Conservation (phyloP, 2,329 filamentous ascomycete genomes). For the Proliferodiscus dingleyae region DNA sequence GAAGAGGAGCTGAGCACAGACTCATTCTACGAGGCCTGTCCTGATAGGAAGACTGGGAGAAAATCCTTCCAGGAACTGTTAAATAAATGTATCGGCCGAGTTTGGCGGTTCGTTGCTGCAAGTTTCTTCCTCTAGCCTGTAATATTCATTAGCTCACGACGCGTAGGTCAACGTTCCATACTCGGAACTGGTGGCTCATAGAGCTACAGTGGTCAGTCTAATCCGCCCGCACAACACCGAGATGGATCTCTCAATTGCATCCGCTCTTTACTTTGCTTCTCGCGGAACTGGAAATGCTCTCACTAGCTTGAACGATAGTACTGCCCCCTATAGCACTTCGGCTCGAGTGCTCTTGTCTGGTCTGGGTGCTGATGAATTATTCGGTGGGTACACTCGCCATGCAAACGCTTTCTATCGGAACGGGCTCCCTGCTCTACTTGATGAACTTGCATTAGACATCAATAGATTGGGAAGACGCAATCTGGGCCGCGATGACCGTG, state of each 20-base stretch:
- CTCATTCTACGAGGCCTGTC: constrained; percentile 71
- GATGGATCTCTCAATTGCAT: constrained; percentile 95
- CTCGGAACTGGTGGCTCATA: constrained; percentile 63
- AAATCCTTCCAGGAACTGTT: constrained; percentile 73
- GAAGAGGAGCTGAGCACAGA: background rate
- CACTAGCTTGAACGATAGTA: constrained; percentile 8
- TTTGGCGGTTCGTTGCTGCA: constrained; percentile 78
- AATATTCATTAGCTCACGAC: constrained; percentile 13
- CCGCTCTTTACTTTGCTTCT: constrained; percentile 91
- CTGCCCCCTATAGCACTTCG: constrained; percentile 54
- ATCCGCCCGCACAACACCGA: constrained; percentile 95
- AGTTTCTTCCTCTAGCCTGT: constrained; percentile 22
- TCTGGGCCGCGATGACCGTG: constrained; percentile 85
- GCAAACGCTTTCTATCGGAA: constrained; percentile 65
- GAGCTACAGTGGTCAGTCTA: constrained; percentile 64
- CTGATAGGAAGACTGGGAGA: constrained; percentile 83
- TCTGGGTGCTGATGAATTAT: constrained; percentile 91
- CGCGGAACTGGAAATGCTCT: constrained; percentile 53
- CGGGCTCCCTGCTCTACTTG: constrained; percentile 67
- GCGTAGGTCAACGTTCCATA: constrained; percentile 74
- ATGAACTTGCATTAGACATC: constrained; percentile 83
- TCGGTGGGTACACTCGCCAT: constrained; percentile 88
- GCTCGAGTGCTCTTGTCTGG: constrained; percentile 87
- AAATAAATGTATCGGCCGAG: constrained; percentile 60
- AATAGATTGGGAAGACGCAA: constrained; percentile 87